A percentile compares a stretch with the other conserved stretches of the same genome.
Evolutionary conservation across 1,284 basidiomycete species (phyloP).

Genomic region (Pholiota adiposa): DNA sequence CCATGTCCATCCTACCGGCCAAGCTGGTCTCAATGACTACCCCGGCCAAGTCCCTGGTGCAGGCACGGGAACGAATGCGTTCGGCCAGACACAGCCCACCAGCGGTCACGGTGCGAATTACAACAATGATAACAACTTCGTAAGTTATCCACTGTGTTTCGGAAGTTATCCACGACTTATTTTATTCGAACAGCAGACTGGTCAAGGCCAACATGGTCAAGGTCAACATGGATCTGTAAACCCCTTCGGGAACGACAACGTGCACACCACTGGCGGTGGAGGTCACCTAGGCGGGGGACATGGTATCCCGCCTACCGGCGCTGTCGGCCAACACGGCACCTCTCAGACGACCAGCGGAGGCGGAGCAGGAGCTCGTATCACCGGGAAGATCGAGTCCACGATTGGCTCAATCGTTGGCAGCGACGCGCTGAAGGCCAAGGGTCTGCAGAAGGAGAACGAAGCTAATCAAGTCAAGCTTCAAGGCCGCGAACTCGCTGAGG

Average conservation of each 20-base stretch:
- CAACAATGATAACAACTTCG: not conserved
- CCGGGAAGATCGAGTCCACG: slow-evolving; percentile 54
- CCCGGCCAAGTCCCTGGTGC: not conserved
- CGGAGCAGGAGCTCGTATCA: slow-evolving; percentile 29
- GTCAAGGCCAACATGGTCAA: not conserved
- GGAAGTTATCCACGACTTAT: not conserved
- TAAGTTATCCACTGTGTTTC: not conserved
- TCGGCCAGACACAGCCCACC: not conserved
- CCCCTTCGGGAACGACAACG: not conserved
- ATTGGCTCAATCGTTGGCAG: slow-evolving; percentile 52
- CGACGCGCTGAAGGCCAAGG: slow-evolving; percentile 51
- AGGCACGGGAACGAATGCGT: not conserved
- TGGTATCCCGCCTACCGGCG: slow-evolving; percentile 12
- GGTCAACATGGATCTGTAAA: not conserved
- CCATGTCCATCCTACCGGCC: not conserved
- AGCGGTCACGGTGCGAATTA: not conserved
- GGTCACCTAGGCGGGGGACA: not conserved
- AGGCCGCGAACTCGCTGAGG: slow-evolving; percentile 53
- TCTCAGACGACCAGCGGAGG: not conserved
- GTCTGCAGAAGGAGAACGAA: slow-evolving; percentile 58
- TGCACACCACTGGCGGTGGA: not conserved
- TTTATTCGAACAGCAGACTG: not conserved
- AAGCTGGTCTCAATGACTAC: not conserved
- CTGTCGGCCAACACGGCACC: slow-evolving; percentile 2
- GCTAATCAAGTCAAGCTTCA: slow-evolving; percentile 50